Conservation (phyloP, 805 yeast species). For the Starmera caribaea region DNA sequence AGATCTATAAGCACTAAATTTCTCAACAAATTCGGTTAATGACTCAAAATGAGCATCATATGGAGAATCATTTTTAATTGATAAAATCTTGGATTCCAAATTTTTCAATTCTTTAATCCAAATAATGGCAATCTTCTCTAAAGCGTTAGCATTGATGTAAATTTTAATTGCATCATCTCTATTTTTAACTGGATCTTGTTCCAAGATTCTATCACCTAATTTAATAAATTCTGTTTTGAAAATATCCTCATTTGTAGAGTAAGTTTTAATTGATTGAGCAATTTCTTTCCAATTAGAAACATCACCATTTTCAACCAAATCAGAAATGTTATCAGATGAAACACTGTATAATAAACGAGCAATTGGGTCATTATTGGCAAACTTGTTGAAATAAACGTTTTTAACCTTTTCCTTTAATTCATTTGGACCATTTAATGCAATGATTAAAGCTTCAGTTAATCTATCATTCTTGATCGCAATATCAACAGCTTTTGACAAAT, state of each 20-base stretch:
- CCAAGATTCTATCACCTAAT: slow-evolving; percentile 71
- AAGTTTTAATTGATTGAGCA: slow-evolving; percentile 60
- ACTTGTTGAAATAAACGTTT: slow-evolving; percentile 57
- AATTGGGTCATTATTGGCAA: slow-evolving; percentile 37
- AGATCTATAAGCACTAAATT: slow-evolving; percentile 65
- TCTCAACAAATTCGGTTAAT: slow-evolving; percentile 73
- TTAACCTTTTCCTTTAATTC: slow-evolving; percentile 58
- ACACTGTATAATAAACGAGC: slow-evolving; percentile 69
- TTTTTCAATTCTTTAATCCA: slow-evolving; percentile 74
- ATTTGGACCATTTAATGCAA: slow-evolving; percentile 62
- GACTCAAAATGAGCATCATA: slow-evolving; percentile 82
- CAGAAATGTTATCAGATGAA: slow-evolving; percentile 45
- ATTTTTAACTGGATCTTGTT: slow-evolving; percentile 32
- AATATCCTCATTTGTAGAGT: slow-evolving; percentile 33
- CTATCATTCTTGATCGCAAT: slow-evolving; percentile 52
- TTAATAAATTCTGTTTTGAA: slow-evolving; percentile 47
- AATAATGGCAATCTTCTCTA: slow-evolving; percentile 67
- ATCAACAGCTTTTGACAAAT: slow-evolving; percentile 58
- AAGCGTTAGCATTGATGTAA: slow-evolving; percentile 71
- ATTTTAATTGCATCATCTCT: slow-evolving; percentile 72
- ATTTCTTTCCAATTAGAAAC: slow-evolving; percentile 76
- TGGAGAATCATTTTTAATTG: slow-evolving; percentile 38
- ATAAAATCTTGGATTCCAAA: slow-evolving; percentile 32
- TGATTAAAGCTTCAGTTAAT: slow-evolving; percentile 69
- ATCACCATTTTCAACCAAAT: slow-evolving; percentile 70